Percentiles rank a stretch among this genome's conserved stretches.
phyloP scores from a whole-genome alignment of 257 asterid genomes.

The Rubia yunnanensis region DNA sequence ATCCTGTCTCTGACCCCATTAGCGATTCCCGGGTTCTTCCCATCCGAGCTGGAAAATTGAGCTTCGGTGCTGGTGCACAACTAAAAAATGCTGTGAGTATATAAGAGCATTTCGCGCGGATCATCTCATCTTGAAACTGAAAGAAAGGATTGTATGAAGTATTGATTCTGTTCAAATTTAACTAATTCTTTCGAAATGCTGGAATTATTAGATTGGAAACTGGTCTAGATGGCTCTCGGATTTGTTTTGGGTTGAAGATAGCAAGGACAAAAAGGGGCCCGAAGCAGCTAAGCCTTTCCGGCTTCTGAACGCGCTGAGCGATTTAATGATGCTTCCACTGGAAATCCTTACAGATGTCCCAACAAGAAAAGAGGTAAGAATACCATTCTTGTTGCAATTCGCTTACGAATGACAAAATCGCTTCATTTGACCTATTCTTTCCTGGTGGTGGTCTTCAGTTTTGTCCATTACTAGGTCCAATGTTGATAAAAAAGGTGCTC shows the following conservation, averaged over 20 bases:
- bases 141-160: too few relatives aligned
- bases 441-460: conserved; percentile 32
- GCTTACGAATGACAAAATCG: not conserved
- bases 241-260: conserved; percentile 62
- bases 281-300: conserved; percentile 57
- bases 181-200: conserved; percentile 3
- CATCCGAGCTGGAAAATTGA: conserved; percentile 65
- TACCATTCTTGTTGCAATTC: conserved; percentile 9
- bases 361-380: conserved; percentile 64
- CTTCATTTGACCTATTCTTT: not conserved
- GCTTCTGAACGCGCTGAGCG: conserved; percentile 72
- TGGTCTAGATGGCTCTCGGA: conserved; percentile 91
- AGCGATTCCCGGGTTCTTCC: conserved; percentile 76
- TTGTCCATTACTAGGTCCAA: conserved; percentile 68
- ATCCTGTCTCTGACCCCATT: conserved; percentile 94
- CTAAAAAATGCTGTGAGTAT: conserved; percentile 85
- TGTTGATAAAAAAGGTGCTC: conserved; percentile 57
- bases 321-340: conserved; percentile 89
- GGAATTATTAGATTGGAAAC: conserved; percentile 65
- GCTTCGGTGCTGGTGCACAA: conserved; percentile 87
- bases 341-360: conserved; percentile 66
- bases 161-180: too few relatives aligned
- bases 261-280: conserved; percentile 25
- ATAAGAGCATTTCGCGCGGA: too few relatives aligned
- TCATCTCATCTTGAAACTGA: too few relatives aligned